Percentiles rank a stretch among this genome's conserved stretches.
Conservation (phyloP, 768 basidiomycete species). For the Tephrocybe sp. region DNA sequence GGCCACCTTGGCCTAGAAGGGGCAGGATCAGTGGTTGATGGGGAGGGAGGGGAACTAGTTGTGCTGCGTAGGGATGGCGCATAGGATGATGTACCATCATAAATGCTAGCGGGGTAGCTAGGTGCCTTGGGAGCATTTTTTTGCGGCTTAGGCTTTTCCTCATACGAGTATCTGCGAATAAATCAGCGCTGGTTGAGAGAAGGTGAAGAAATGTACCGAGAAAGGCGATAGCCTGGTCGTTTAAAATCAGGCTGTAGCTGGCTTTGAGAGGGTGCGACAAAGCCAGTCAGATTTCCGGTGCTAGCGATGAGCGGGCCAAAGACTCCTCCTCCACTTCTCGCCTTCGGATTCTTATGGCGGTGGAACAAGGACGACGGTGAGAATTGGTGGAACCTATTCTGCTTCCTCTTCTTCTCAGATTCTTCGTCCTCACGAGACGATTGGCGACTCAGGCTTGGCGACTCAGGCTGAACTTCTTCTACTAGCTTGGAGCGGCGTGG, state of each 20-base stretch:
- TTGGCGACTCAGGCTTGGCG: conserved; percentile 5
- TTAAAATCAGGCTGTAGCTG: conserved; percentile 57
- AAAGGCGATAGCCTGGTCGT: conserved; percentile 64
- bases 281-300: conserved; percentile 63
- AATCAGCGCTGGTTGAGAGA: background rate
- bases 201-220: conserved; percentile 39
- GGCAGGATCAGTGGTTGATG: conserved; percentile 10
- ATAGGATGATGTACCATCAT: conserved; percentile 4
- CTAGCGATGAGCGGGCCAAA: conserved; percentile 73
- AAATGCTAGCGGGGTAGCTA: conserved; percentile 1
- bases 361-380: conserved; percentile 4
- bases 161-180: conserved; percentile 24
- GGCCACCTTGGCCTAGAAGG: conserved; percentile 7
- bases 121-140: background rate
- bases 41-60: conserved; percentile 13
- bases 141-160: conserved; percentile 11
- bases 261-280: conserved; percentile 51
- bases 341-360: conserved; percentile 23
- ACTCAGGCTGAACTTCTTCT: background rate
- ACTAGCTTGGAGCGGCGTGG: background rate
- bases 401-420: conserved; percentile 6
- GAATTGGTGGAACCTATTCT: background rate
- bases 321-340: conserved; percentile 57
- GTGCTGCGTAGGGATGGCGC: conserved; percentile 1
- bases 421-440: background rate